Conservation (phyloP, 768 basidiomycete genomes). For the Leccinum longicurvipes region DNA sequence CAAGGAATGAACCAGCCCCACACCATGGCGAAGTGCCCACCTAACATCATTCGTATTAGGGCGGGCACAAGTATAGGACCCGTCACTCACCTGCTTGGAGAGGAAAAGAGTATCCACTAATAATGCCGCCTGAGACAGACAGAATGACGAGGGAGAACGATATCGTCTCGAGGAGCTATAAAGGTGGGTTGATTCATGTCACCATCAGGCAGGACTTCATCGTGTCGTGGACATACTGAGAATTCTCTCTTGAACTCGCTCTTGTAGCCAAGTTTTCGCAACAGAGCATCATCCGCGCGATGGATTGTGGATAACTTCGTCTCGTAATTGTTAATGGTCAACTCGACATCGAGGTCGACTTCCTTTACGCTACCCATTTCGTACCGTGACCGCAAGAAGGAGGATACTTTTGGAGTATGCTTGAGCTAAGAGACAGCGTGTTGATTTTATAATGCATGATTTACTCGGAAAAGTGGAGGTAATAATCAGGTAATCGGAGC, state of each 20-base stretch:
- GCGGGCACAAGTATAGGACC: not conserved
- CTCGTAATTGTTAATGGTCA: not conserved
- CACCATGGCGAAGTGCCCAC: not conserved
- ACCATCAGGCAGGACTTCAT: not conserved
- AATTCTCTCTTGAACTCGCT: slow-evolving; percentile 26
- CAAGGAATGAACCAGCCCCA: no score
- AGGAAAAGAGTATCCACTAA: slow-evolving; percentile 2
- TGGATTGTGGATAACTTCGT: slow-evolving; percentile 8
- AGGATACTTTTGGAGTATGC: not conserved
- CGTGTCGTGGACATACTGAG: slow-evolving; percentile 7
- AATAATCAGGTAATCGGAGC: not conserved
- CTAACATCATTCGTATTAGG: not conserved
- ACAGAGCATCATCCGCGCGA: slow-evolving; percentile 13
- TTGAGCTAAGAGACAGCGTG: not conserved
- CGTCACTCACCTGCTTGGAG: not conserved
- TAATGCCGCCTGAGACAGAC: slow-evolving; percentile 20
- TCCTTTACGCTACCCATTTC: slow-evolving; percentile 7
- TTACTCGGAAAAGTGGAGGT: not conserved
- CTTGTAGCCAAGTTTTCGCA: slow-evolving; percentile 24
- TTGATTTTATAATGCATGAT: not conserved
- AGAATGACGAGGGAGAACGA: slow-evolving; percentile 24
- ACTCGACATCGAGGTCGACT: not conserved
- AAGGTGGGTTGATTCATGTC: not conserved
- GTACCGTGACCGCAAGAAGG: not conserved
- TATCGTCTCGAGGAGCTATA: slow-evolving; percentile 18